Percentiles rank a stretch among this genome's conserved stretches.
Evolutionary conservation across 192 early-diverging fungal species (phyloP).

Genomic region (Gaertneriomyces semiglobifer): DNA sequence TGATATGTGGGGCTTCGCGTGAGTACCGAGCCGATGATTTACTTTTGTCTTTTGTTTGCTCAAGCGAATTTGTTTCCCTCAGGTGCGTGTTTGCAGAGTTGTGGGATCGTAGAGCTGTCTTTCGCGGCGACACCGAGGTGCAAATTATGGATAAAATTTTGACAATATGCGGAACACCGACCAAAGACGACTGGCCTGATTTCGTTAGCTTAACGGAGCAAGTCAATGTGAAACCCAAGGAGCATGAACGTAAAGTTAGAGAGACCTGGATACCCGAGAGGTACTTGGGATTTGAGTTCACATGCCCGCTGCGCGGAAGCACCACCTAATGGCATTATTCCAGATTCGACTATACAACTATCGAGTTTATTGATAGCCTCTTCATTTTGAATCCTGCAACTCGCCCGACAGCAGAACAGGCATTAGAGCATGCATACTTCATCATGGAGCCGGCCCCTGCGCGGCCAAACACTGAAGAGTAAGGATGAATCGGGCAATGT

Average conservation of each 20-base stretch:
- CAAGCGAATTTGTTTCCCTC: neutral
- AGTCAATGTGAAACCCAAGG: constrained; percentile 8
- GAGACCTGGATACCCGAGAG: constrained; percentile 1
- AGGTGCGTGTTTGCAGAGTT: constrained; percentile 98
- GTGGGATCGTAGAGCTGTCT: constrained; percentile 74
- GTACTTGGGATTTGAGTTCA: constrained; percentile 1
- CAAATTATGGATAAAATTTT: constrained; percentile 86
- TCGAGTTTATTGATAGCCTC: constrained; percentile 67
- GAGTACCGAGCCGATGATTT: constrained; percentile 14
- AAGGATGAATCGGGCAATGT: constrained; percentile 7
- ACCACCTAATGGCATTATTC: neutral
- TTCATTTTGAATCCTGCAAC: constrained; percentile 73
- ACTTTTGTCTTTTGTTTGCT: neutral
- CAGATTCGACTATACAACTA: constrained; percentile 15
- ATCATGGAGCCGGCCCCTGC: constrained; percentile 23
- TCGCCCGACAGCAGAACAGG: constrained; percentile 68
- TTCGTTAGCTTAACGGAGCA: constrained; percentile 28
- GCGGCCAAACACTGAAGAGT: constrained; percentile 32
- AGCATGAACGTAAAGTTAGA: constrained; percentile 5
- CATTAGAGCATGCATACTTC: constrained; percentile 81
- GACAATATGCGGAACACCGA: constrained; percentile 88
- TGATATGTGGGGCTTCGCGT: constrained; percentile 98
- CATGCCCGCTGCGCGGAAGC: neutral
- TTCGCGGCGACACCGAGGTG: constrained; percentile 78
- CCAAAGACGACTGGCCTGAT: constrained; percentile 69